phyloP scores from a whole-genome alignment of 2,329 filamentous ascomycete genomes.

The Phialophora tarda region DNA sequence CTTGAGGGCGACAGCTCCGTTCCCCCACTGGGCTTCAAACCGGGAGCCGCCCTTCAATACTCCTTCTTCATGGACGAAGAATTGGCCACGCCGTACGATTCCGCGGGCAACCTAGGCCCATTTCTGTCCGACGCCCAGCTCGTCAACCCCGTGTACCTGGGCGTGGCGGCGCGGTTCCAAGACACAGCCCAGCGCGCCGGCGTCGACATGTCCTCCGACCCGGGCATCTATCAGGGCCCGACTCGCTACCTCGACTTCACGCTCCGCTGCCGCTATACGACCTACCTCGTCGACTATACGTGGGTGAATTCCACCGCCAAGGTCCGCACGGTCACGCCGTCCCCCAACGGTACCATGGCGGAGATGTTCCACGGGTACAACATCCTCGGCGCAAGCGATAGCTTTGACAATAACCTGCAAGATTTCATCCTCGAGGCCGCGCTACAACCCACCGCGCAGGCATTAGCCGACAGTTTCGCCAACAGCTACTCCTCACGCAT shows the following conservation, averaged over 20 bases:
- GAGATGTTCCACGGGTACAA: constrained; percentile 39
- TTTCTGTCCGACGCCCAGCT: constrained; percentile 33
- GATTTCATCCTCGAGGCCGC: constrained; percentile 31
- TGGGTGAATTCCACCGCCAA: constrained; percentile 33
- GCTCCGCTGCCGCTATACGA: constrained; percentile 34
- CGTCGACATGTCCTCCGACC: constrained; percentile 28
- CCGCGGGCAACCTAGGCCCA: constrained; percentile 23
- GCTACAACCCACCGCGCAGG: constrained; percentile 21
- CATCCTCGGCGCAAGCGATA: constrained; percentile 20
- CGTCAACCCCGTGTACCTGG: constrained; percentile 36
- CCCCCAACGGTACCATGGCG: constrained; percentile 35
- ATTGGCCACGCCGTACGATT: constrained; percentile 33
- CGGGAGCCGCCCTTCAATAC: constrained; percentile 33
- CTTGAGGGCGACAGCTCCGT: constrained; percentile 26
- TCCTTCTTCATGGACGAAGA: constrained; percentile 33
- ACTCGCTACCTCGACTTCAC: constrained; percentile 31
- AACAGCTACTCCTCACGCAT: constrained; percentile 32
- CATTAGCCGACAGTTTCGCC: constrained; percentile 31
- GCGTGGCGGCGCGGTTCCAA: constrained; percentile 31
- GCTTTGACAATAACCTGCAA: constrained; percentile 34
- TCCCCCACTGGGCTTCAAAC: constrained; percentile 34
- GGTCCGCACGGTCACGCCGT: constrained; percentile 26
- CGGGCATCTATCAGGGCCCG: constrained; percentile 25
- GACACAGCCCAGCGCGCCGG: constrained; percentile 24
- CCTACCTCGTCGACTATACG: constrained; percentile 36